Evolutionary conservation across 2,329 filamentous ascomycete genomes (phyloP).

Genomic region (Talaromyces atroroseus): DNA sequence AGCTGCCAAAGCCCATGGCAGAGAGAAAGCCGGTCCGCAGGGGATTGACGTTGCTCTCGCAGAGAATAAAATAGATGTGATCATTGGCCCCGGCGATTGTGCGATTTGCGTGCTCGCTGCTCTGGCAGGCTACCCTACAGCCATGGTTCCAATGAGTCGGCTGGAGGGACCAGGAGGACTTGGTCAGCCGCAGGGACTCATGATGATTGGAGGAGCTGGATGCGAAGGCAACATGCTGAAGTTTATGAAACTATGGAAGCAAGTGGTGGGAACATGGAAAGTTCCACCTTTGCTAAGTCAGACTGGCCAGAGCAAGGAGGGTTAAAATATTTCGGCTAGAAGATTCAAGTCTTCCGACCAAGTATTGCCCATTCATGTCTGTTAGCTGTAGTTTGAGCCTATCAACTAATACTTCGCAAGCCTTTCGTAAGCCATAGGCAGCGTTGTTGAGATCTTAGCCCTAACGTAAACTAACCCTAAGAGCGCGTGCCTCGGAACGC

Average conservation of each 20-base stretch:
- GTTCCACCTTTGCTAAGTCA: conserved; percentile 1
- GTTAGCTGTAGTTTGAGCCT: no score
- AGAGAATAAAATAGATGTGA: conserved; percentile 4
- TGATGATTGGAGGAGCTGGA: conserved; percentile 1
- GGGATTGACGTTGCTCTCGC: conserved; percentile 5
- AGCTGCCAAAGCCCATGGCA: not conserved
- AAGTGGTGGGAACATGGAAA: conserved; percentile 1
- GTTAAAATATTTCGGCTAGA: not conserved
- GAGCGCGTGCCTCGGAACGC: no score
- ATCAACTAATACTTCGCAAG: no score
- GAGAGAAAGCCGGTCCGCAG: not conserved
- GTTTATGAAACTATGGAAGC: conserved; percentile 8
- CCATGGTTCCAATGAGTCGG: conserved; percentile 9
- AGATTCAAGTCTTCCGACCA: no score
- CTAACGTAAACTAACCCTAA: no score
- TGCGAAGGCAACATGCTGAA: not conserved
- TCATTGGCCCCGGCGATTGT: conserved; percentile 6
- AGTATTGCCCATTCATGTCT: no score
- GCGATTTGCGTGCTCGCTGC: conserved; percentile 1
- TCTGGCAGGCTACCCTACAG: conserved; percentile 5
- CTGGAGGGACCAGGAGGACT: not conserved
- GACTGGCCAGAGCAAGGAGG: not conserved
- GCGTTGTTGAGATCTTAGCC: no score
- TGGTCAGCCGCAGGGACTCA: conserved; percentile 5
- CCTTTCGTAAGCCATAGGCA: no score